Base-by-base conservation (phyloP, 106 monocot genomes). In the Amphibolis antarctica region DNA sequence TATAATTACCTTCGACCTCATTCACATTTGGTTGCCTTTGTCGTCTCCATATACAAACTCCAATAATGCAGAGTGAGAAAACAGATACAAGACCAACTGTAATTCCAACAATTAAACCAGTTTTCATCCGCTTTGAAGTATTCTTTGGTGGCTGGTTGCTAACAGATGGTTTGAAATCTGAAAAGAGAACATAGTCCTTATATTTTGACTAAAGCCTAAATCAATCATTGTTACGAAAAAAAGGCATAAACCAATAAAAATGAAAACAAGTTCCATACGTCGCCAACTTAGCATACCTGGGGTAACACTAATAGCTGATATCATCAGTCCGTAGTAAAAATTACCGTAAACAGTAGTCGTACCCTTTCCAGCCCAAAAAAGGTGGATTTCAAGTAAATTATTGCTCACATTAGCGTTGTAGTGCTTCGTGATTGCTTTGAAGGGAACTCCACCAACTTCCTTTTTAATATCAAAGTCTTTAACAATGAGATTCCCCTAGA, bases 391-490 rank as follows among this genome's bases (percentile, higher is more conserved):
- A 44, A 71, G 63, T n/a, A 55, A 63, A 53, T 64, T 71, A 13
- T 64, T 23, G n/a, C 50, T 60, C 12, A 74, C 74, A 18, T n/a
- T 7, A 43, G 67, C 43, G 9, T 11, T 29, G 42, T 44, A 74
- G 7, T 43, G 27, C 52, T 21, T 67, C 11, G 30, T 65, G 24
- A 74, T 59, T 43, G 67, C 74, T 42, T 14, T 60, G 28, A 67
- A 67, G 11, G 60, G 42, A 45, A 22, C 20, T 19, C 73, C 73
- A 45, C 66, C 60, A 11, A 67, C 74, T 27, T 46, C 60, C 42
- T 67, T 67, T 53, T 58, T 67, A 19, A 74, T 67, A 43, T 74
- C 60, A 53, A 74, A 74, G 45, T 74, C 67, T 67, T 74, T 44
- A 48, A 24, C 60, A 18, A 22, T 45, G 12, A 67, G 53, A 53